Evolutionary conservation across 2,329 filamentous ascomycete species (phyloP).

Genomic region (Elsinoe arachidis): DNA sequence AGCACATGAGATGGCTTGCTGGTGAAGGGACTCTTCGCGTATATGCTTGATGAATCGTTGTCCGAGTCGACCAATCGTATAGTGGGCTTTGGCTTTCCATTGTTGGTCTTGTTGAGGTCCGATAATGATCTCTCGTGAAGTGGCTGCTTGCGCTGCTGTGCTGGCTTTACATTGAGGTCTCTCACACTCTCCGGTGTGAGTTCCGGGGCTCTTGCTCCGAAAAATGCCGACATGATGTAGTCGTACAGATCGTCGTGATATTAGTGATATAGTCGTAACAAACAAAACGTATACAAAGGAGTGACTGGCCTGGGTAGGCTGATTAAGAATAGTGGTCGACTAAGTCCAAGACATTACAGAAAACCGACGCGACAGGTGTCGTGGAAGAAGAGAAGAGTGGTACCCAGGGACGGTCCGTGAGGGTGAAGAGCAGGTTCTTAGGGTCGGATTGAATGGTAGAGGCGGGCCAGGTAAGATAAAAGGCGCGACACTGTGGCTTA

Average conservation of each 20-base stretch:
- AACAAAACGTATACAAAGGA: constrained; percentile 13
- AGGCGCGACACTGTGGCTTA: constrained; percentile 11
- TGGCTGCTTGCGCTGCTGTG: constrained; percentile 19
- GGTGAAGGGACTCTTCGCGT: constrained; percentile 17
- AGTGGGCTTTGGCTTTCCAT: constrained; percentile 22
- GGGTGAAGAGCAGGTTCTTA: constrained; percentile 1
- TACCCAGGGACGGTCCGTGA: constrained; percentile 9
- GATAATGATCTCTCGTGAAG: constrained; percentile 23
- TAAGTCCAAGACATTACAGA: constrained; percentile 15
- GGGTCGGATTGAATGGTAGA: background rate
- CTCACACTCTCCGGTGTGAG: constrained; percentile 13
- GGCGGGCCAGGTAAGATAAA: background rate
- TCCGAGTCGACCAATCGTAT: constrained; percentile 26
- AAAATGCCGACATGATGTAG: constrained; percentile 16
- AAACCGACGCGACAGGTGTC: constrained; percentile 9
- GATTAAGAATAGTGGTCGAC: constrained; percentile 13
- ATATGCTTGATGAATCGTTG: constrained; percentile 15
- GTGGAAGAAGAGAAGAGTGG: constrained; percentile 12
- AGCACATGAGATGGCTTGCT: constrained; percentile 16
- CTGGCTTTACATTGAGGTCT: constrained; percentile 13
- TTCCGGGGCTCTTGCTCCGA: constrained; percentile 16
- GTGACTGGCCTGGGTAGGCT: constrained; percentile 12
- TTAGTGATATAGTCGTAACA: constrained; percentile 5
- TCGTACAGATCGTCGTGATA: constrained; percentile 1
- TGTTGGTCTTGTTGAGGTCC: constrained; percentile 16